phyloP scores from a whole-genome alignment of 345 rosid genomes.

The Geranium brycei region DNA sequence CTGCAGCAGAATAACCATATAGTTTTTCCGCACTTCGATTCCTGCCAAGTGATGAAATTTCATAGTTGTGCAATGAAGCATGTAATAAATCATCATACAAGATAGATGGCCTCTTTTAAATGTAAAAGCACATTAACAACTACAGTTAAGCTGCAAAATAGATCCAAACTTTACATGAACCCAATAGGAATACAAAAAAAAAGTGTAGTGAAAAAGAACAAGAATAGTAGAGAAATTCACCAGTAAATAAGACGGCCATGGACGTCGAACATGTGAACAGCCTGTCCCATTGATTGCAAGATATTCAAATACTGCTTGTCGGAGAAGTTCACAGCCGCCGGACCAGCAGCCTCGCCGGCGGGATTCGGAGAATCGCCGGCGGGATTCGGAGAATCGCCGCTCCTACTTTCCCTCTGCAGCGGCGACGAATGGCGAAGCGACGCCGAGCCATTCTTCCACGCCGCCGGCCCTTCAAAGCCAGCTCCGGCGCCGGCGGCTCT shows the following conservation, averaged over 20 bases:
- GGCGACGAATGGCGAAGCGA: constrained; percentile 79
- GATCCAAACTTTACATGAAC: too few species aligned
- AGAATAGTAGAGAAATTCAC: constrained; percentile 25
- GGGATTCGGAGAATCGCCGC: constrained; percentile 14
- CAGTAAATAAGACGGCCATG: constrained; percentile 60
- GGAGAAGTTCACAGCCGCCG: constrained; percentile 47
- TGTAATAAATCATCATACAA: too few species aligned
- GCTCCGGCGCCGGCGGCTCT: constrained; percentile 12
- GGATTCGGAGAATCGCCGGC: constrained; percentile 14
- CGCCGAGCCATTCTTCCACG: constrained; percentile 46
- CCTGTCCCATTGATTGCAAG: constrained; percentile 86
- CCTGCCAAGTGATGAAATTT: constrained; percentile 25
- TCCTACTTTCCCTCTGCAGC: constrained; percentile 59
- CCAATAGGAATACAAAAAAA: too few species aligned
- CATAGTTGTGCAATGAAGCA: neutral
- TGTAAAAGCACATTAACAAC: too few species aligned
- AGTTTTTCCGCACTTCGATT: constrained; percentile 73
- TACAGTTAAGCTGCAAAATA: too few species aligned
- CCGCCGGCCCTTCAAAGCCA: constrained; percentile 15
- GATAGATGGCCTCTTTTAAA: too few species aligned
- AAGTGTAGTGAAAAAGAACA: neutral
- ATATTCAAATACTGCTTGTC: constrained; percentile 72
- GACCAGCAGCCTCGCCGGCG: constrained; percentile 21
- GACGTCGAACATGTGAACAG: constrained; percentile 69
- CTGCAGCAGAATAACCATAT: constrained; percentile 65